Evolutionary conservation across 441 rosid species (phyloP), one percentile per base, ranked within the genome.

Genomic region (Euphorbia schlechtendalii): DNA sequence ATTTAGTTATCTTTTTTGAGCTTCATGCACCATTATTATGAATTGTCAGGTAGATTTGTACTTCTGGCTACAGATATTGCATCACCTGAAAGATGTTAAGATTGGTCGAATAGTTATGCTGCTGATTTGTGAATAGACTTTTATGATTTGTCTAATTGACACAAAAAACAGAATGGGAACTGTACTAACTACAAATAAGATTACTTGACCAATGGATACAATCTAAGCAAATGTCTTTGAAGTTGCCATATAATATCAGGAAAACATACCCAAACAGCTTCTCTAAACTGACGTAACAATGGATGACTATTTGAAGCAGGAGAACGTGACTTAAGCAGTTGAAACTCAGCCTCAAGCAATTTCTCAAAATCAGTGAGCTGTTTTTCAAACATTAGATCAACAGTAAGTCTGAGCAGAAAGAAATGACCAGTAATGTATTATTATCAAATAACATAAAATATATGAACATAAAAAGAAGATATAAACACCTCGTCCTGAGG

Each of bases 351-450:
- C 60, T 77, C 86, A 70, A 90, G 84, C 79, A 84, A 70, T 78
- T 83, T 84, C 68, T 81, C 69, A 69, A 93, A 93, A 80, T 88
- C 83, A 51, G 92, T 88, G 64, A 75, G 74, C 99, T 93, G 85
- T 77, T 65, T 36, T 62, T 64, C 56, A 66, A 58, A 67, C 62
- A 74, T 38, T 22, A 56, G 66, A 65, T 30, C 48, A 66, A 41
- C 32, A 61, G 49, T 22, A 51, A 49, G 32, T 53, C 46, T 25
- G 28, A 72, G 56, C n/a, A 17, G 41, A 55, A 28, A 48, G 22
- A 73, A 32, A 56, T 14, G 66, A 14, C 30, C 24, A 1, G 58
- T 46, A 17, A 57, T n/a, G 30, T 21, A 55, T 15, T 59, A 28
- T 32, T 38, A 0, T 64, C 63, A 20, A 67, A 30, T 6, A 65